A percentile compares a stretch with the other conserved stretches of the same genome.
Conservation (phyloP, 768 basidiomycete genomes). For the Boletus speciosus region DNA sequence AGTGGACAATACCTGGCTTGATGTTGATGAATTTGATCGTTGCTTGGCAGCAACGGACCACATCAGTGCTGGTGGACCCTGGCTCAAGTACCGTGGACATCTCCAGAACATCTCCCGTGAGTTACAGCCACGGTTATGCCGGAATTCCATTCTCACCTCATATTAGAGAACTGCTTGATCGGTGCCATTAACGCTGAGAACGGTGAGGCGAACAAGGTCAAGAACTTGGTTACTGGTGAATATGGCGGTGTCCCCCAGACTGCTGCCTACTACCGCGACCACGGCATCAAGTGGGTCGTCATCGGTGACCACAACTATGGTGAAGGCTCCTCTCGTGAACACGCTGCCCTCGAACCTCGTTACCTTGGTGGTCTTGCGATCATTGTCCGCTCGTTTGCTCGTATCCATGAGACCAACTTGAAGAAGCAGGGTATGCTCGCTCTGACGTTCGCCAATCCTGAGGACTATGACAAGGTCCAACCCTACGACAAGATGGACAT, state of each 20-base stretch:
- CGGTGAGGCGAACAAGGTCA: conserved; percentile 93
- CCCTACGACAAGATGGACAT: conserved; percentile 89
- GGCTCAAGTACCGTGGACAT: conserved; percentile 99
- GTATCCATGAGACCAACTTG: conserved; percentile 97
- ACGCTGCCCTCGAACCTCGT: conserved; percentile 93
- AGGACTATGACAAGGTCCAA: conserved; percentile 90
- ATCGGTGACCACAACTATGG: conserved; percentile 96
- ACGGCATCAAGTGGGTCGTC: conserved; percentile 94
- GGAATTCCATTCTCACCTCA: conserved; percentile 3
- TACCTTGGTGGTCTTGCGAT: conserved; percentile 94
- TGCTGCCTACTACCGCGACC: conserved; percentile 84
- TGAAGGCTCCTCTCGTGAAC: conserved; percentile 97
- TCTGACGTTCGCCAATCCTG: conserved; percentile 86
- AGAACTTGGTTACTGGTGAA: conserved; percentile 86
- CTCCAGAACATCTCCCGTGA: conserved; percentile 94
- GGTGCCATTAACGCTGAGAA: conserved; percentile 97
- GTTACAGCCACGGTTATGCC: conserved; percentile 23
- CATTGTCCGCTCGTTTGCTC: conserved; percentile 94
- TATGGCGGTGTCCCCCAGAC: conserved; percentile 82
- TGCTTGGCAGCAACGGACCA: conserved; percentile 71
- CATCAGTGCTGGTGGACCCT: conserved; percentile 96
- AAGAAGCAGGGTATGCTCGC: conserved; percentile 99
- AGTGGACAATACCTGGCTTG: conserved; percentile 30
- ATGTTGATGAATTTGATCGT: not conserved
- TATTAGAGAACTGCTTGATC: conserved; percentile 89